phyloP scores from a whole-genome alignment of 106 monocot species.

The Apostasia shenzhenica region DNA sequence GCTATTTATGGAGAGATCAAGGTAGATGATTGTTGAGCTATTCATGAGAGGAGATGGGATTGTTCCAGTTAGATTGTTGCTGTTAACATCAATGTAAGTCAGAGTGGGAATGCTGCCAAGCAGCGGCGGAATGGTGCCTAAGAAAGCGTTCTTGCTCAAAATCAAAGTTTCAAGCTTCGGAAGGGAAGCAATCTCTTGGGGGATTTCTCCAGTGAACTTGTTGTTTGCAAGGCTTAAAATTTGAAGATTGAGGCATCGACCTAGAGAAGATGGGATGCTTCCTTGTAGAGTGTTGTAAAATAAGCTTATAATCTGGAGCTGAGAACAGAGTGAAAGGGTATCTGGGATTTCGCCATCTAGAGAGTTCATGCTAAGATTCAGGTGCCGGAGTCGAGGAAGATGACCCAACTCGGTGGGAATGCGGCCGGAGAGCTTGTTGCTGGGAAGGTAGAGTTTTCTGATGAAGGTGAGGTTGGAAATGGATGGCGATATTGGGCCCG shows the following conservation, averaged over 20 bases:
- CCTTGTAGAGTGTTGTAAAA: neutral
- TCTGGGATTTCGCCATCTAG: neutral
- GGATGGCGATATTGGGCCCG: constrained; percentile 4
- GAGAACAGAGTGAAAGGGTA: neutral
- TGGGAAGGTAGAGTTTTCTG: constrained; percentile 2
- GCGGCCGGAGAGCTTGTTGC: constrained; percentile 10
- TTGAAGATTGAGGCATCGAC: neutral
- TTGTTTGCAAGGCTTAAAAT: neutral
- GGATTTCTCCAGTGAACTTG: neutral
- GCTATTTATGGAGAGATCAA: too few relatives aligned
- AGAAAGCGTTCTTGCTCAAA: neutral
- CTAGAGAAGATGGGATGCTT: neutral
- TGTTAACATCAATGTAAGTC: too few relatives aligned
- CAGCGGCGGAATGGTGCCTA: neutral
- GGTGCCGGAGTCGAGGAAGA: neutral
- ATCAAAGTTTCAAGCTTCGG: neutral
- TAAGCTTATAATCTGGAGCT: neutral
- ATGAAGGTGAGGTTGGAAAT: constrained; percentile 19
- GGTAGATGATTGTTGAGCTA: too few relatives aligned
- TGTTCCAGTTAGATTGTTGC: too few relatives aligned
- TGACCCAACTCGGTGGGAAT: constrained; percentile 10
- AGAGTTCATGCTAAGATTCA: constrained; percentile 8
- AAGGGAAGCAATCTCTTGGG: neutral
- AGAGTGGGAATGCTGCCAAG: neutral
- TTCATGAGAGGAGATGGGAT: too few relatives aligned